phyloP scores from a whole-genome alignment of 106 monocot genomes.

The Dendrobium huoshanense region DNA sequence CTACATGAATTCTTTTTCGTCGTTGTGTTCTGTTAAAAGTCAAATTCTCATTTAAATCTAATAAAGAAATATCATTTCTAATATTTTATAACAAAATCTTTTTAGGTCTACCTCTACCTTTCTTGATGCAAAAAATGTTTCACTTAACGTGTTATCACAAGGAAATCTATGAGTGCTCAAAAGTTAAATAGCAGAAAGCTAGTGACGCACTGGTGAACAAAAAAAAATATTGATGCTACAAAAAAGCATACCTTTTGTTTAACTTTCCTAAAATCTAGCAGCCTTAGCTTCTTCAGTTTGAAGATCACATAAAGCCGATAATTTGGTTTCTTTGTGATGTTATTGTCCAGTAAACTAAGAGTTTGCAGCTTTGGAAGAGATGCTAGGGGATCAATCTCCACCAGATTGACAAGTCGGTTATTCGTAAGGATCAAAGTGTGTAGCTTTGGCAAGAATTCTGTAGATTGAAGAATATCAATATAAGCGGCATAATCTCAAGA shows the following conservation, averaged over 20 bases:
- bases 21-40: too few relatives aligned
- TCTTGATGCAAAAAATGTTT: too few relatives aligned
- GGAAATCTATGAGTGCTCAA: background rate
- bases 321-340: constrained; percentile 91
- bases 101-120: too few relatives aligned
- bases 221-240: background rate
- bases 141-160: background rate
- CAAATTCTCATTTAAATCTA: too few relatives aligned
- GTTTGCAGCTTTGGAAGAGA: constrained; percentile 80
- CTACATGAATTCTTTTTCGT: too few relatives aligned
- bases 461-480: background rate
- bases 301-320: constrained; percentile 91
- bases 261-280: constrained; percentile 93
- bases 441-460: constrained; percentile 88
- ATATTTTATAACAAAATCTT: too few relatives aligned
- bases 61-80: too few relatives aligned
- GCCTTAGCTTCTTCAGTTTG: constrained; percentile 69
- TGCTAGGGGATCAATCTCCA: constrained; percentile 96
- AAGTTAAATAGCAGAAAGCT: background rate
- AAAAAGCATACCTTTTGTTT: constrained; percentile 69
- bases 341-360: constrained; percentile 90
- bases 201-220: background rate
- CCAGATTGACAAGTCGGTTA: constrained; percentile 90
- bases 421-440: constrained; percentile 91
- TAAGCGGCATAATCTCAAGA: background rate